Evolutionary conservation across 1,284 basidiomycete genomes (phyloP).

Genomic region (Cutaneotrichosporon daszewskae): DNA sequence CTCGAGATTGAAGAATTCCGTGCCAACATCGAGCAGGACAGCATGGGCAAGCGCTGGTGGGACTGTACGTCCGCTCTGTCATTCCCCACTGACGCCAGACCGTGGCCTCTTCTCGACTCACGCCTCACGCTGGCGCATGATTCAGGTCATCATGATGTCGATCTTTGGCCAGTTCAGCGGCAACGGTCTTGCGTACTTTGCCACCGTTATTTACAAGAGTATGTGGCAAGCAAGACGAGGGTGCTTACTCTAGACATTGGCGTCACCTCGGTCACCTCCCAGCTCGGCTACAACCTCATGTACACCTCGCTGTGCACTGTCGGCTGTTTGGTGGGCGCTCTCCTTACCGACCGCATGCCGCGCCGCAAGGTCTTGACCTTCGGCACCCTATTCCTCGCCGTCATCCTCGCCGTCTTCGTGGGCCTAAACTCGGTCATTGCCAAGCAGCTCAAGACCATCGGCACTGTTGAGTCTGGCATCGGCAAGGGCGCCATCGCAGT

Average conservation of each 20-base stretch:
- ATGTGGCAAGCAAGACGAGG: too few relatives aligned
- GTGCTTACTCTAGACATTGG: too few relatives aligned
- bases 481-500: slow-evolving; percentile 18
- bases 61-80: too few relatives aligned
- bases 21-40: slow-evolving; percentile 54
- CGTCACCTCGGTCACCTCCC: slow-evolving; percentile 23
- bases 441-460: slow-evolving; percentile 12
- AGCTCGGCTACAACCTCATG: slow-evolving; percentile 56
- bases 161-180: slow-evolving; percentile 51
- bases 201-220: slow-evolving; percentile 8
- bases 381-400: slow-evolving; percentile 32
- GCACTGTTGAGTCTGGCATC: neutral
- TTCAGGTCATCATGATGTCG: slow-evolving; percentile 39
- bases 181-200: slow-evolving; percentile 52
- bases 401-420: slow-evolving; percentile 33
- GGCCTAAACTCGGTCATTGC: slow-evolving; percentile 27
- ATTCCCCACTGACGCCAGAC: too few relatives aligned
- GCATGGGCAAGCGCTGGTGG: slow-evolving; percentile 61
- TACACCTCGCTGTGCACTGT: slow-evolving; percentile 54
- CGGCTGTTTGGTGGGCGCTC: slow-evolving; percentile 49
- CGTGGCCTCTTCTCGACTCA: slow-evolving; percentile 27
- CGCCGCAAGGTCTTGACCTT: slow-evolving; percentile 29
- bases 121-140: slow-evolving; percentile 32
- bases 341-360: slow-evolving; percentile 29
- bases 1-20: slow-evolving; percentile 59